Evolutionary conservation across 768 basidiomycete genomes (phyloP), one percentile per base, ranked within the genome.

Genomic region (Imleria badia): DNA sequence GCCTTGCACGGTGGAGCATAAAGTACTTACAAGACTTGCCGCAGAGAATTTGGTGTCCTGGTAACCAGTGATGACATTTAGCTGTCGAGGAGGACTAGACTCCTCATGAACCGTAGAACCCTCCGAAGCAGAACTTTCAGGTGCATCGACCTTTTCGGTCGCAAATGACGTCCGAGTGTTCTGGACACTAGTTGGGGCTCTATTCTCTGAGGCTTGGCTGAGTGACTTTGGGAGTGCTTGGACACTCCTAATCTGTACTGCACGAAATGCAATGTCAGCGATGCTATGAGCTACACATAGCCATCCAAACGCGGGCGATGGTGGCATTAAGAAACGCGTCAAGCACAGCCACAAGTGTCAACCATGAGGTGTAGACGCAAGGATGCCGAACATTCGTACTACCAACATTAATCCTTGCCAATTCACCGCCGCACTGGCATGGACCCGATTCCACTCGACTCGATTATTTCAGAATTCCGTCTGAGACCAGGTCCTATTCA

Each of bases 261-360:
- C 86, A 76, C 84, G 81, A 12, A 79, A 73, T 34, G 86, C 65
- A 51, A 91, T 83, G 51, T 86, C 82, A 49, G 77, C 73, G 19
- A 81, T 71, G 14, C 85, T 81, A 54, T 81, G 79, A 44, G 81
- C 73, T 30, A 88, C 87, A 63, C 85, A 86, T 52, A 87, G 67
- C 82, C 85, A 87, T 75, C 85, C 87, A 73, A 80, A 89, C 13
- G 78, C 79, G 33, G 84, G 79, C 44, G 86, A 79, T 46, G 87
- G 85, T 61, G 86, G 85, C 87, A 89, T 88, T 55, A 53, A 48
- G 22, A 33, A 19, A 39, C 23, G 17, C 46, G 39, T 43, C 34
- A 3, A 39, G 51, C 58, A 61, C 58, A 56, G 62, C 61, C 61
- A 62, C 51, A 14, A 1, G 26, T 6, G 4, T 26, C 26, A 26